Conservation (phyloP, 2,329 filamentous ascomycete genomes). For the Nemania diffusa region DNA sequence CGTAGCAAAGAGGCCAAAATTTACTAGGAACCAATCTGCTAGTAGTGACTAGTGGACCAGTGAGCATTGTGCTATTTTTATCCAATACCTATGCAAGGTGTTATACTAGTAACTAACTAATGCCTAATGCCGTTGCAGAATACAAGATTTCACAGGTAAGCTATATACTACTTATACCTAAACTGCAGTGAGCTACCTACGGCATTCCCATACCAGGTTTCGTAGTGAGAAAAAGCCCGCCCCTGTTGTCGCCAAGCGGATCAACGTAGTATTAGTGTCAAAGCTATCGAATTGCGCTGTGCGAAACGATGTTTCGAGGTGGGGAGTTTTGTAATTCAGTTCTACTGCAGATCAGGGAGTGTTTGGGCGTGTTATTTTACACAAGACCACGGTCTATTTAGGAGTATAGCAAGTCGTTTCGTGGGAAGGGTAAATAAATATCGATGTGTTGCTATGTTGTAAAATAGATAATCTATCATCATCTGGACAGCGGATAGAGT, state of each 20-base stretch:
- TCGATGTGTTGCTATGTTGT: not conserved
- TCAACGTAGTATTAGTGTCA: slow-evolving; percentile 30
- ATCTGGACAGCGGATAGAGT: not conserved
- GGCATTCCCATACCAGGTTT: slow-evolving; percentile 12
- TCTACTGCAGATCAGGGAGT: slow-evolving; percentile 22
- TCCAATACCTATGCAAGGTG: not conserved
- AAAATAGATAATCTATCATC: not conserved
- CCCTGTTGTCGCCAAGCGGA: slow-evolving; percentile 25
- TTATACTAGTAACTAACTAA: not conserved
- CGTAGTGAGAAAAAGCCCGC: slow-evolving; percentile 1
- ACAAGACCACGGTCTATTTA: not conserved
- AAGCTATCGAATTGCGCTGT: slow-evolving; percentile 31
- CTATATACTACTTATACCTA: not conserved
- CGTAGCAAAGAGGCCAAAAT: not conserved
- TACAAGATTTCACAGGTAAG: slow-evolving; percentile 7
- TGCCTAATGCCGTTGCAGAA: not conserved
- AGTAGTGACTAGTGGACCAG: not conserved
- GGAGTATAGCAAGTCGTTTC: slow-evolving; percentile 11
- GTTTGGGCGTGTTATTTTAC: not conserved
- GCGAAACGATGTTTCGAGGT: slow-evolving; percentile 22
- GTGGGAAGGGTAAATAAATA: not conserved
- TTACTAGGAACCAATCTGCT: not conserved
- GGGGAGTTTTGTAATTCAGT: slow-evolving; percentile 27
- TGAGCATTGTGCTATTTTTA: slow-evolving; percentile 24
- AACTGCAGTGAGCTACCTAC: not conserved